Conservation (phyloP, 768 basidiomycete species). For the Astraeus odoratus region DNA sequence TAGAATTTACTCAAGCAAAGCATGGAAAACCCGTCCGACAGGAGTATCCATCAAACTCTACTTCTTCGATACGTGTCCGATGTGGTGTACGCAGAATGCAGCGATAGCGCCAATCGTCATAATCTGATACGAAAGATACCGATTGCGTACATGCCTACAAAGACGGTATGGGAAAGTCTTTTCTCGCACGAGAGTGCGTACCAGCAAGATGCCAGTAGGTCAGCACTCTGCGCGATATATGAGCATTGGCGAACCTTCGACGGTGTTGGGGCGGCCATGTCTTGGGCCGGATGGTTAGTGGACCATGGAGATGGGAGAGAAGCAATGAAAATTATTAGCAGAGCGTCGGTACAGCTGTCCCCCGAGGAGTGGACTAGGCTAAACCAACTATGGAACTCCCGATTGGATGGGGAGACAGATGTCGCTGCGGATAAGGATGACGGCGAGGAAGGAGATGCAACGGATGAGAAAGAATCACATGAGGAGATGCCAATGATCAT, state of each 20-base stretch:
- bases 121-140: slow-evolving; percentile 35
- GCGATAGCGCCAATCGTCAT: slow-evolving; percentile 12
- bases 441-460: not conserved
- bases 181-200: slow-evolving; percentile 29
- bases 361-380: slow-evolving; percentile 26
- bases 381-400: slow-evolving; percentile 30
- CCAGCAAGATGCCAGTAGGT: slow-evolving; percentile 12
- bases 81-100: slow-evolving; percentile 18
- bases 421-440: too few species aligned
- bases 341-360: slow-evolving; percentile 22
- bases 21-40: slow-evolving; percentile 34
- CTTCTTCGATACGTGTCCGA: slow-evolving; percentile 39
- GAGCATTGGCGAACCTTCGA: slow-evolving; percentile 38
- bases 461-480: not conserved
- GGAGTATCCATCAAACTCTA: slow-evolving; percentile 39
- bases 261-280: slow-evolving; percentile 30
- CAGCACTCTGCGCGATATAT: slow-evolving; percentile 25
- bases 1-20: slow-evolving; percentile 42
- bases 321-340: slow-evolving; percentile 32
- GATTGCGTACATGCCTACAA: slow-evolving; percentile 35
- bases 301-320: slow-evolving; percentile 33
- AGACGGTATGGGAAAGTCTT: slow-evolving; percentile 36
- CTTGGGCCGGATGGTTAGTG: slow-evolving; percentile 45
- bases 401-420: slow-evolving; percentile 10
- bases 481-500: not conserved